Conservation (phyloP, 2,329 filamentous ascomycete species). For the Rachicladosporium sp. region DNA sequence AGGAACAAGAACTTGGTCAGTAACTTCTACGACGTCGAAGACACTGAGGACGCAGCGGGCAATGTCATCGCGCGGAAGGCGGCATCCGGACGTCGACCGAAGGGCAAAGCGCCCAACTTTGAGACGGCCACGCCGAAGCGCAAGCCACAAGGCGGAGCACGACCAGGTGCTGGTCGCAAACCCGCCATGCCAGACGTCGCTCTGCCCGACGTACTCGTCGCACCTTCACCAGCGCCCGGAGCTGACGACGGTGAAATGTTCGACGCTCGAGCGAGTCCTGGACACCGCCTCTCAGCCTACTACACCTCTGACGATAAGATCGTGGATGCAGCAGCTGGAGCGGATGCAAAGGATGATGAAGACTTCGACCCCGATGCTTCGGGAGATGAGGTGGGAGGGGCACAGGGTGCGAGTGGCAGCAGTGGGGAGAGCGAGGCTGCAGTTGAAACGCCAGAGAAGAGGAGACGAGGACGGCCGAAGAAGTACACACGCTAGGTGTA, state of each 20-base stretch:
- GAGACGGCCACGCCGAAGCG: constrained; percentile 3
- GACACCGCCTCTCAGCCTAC: constrained; percentile 5
- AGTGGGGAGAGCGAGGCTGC: background rate
- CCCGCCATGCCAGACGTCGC: constrained; percentile 5
- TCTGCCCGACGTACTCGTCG: no score
- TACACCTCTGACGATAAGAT: constrained; percentile 7
- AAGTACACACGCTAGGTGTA: no score
- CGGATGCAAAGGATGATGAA: constrained; percentile 9
- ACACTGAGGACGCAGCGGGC: constrained; percentile 11
- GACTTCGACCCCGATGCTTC: background rate
- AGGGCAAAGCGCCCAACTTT: no score
- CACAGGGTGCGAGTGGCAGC: constrained; percentile 1
- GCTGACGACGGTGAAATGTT: background rate
- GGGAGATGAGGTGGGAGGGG: background rate
- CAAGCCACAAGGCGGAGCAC: constrained; percentile 5
- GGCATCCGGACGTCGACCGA: constrained; percentile 6
- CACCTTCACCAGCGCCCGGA: background rate
- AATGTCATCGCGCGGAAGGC: constrained; percentile 9
- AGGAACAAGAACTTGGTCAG: constrained; percentile 12
- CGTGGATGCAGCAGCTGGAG: constrained; percentile 5
- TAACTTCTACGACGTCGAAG: constrained; percentile 15
- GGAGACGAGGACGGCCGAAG: background rate
- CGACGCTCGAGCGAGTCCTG: background rate
- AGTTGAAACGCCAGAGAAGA: no score
- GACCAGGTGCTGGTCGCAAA: constrained; percentile 7